Base-by-base conservation (phyloP, 805 yeast genomes). In the Starmerella geochares region DNA sequence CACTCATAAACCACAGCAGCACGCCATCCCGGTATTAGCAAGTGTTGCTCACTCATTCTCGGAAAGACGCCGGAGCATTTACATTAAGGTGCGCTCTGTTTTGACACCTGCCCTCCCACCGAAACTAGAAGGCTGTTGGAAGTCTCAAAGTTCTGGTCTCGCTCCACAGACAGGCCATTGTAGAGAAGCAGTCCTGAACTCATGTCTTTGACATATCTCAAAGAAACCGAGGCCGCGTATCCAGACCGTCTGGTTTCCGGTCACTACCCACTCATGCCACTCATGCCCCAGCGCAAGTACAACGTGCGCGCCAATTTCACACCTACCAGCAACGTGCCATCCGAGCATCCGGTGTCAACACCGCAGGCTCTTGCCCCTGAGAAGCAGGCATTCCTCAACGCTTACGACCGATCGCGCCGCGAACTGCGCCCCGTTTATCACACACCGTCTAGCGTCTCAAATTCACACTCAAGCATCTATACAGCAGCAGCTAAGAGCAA, bases 231-330 rank as follows among this genome's bases (percentile, higher is more conserved):
- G 33, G 44, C 31, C 13, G 24, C 33, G 6, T 25, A 25, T 27
- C 44, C 44, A 11, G 16, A 40, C 17, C 44, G 33, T 11, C 13
- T 40, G 24, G 44, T 25, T 40, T 14, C 44, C 33, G 32, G 24
- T 17, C 32, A 40, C 14, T 40, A 13, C 11, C 44, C 44, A 9
- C 13, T 40, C 9, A 27, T 4, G 10, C 24, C 33, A 13, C 16
- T 27, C 19, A 27, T 17, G 33, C 33, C 32, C 4, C 23, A 11
- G 16, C 33, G 33, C 33, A 40, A 40, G 32, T 40, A 27, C 23
- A 40, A 40, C 13, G 27, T 40, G 33, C 24, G 33, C n/a, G 44
- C 44, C n/a, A 40, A 4, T n/a, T 40, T 40, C 28, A 42, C 27
- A 17, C 37, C 37, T 14, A 28, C 16, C n/a, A 27, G 25, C 11